Evolutionary conservation across 1,284 basidiomycete species (phyloP).

Genomic region (Tylopilus sp.): DNA sequence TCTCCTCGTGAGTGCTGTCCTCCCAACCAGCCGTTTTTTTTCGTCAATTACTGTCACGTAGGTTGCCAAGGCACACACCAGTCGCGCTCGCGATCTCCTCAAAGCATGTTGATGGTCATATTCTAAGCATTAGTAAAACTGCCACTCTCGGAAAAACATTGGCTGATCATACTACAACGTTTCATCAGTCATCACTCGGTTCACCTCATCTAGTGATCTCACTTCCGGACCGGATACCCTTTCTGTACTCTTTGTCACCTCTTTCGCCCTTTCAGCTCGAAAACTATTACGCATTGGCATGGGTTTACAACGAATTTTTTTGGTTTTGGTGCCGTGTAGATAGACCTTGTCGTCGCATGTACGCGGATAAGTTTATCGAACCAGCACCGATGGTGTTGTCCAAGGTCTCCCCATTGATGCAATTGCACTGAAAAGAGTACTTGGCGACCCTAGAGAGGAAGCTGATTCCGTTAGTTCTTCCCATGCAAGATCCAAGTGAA

Average conservation of each 20-base stretch:
- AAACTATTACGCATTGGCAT: slow-evolving; percentile 6
- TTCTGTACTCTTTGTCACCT: slow-evolving; percentile 1
- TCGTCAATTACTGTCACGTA: slow-evolving; percentile 11
- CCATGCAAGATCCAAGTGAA: neutral
- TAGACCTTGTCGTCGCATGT: neutral
- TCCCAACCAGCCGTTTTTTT: neutral
- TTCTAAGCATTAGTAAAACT: neutral
- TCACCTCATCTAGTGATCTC: slow-evolving; percentile 4
- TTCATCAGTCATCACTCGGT: neutral
- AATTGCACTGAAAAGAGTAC: neutral
- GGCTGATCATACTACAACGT: neutral
- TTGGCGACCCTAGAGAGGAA: neutral
- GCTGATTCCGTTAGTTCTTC: neutral
- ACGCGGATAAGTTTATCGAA: neutral
- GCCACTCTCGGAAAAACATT: slow-evolving; percentile 3
- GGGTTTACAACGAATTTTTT: slow-evolving; percentile 7
- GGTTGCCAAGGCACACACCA: slow-evolving; percentile 28
- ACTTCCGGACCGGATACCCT: slow-evolving; percentile 23
- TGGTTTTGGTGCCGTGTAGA: neutral
- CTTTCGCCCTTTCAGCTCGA: neutral
- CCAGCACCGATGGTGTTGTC: neutral
- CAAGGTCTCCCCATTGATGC: neutral
- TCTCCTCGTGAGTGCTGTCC: slow-evolving; percentile 49
- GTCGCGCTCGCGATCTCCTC: slow-evolving; percentile 31
- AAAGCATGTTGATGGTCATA: slow-evolving; percentile 26